Percentiles rank a stretch among this genome's conserved stretches.
Conservation (phyloP, 768 basidiomycete genomes). For the Tylopilus intermedius region DNA sequence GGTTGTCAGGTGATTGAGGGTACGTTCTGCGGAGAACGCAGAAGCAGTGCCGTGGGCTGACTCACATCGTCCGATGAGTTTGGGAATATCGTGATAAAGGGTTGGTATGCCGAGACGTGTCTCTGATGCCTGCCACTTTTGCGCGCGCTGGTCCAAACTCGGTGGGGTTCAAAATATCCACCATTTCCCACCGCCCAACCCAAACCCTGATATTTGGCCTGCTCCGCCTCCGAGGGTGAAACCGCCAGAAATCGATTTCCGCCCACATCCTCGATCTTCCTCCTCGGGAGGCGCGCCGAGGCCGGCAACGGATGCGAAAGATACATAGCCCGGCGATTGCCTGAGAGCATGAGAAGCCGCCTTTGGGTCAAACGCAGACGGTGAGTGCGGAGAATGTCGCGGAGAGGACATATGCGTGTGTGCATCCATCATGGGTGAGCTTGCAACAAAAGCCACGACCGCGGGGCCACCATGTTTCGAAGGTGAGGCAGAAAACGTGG, state of each 20-base stretch:
- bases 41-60: constrained; percentile 13
- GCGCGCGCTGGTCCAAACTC: neutral
- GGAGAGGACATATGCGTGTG: constrained; percentile 12
- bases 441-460: constrained; percentile 22
- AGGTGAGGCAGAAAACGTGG: constrained; percentile 28
- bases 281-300: constrained; percentile 55
- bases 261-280: constrained; percentile 31
- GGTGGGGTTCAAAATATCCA: constrained; percentile 24
- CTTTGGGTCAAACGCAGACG: constrained; percentile 58
- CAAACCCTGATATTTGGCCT: constrained; percentile 21
- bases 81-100: constrained; percentile 3
- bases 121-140: constrained; percentile 4
- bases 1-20: constrained; percentile 5
- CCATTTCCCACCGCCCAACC: constrained; percentile 30
- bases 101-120: constrained; percentile 8
- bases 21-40: constrained; percentile 4
- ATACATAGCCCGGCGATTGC: constrained; percentile 58
- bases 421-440: constrained; percentile 11
- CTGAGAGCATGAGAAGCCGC: constrained; percentile 55
- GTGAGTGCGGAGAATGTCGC: constrained; percentile 15
- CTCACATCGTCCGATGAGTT: constrained; percentile 16
- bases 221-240: constrained; percentile 17
- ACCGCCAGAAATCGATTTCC: constrained; percentile 12
- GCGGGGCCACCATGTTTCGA: constrained; percentile 20
- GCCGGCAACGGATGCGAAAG: constrained; percentile 64